phyloP scores from a whole-genome alignment of 768 basidiomycete species.

The Rhodotorula paludigena region DNA sequence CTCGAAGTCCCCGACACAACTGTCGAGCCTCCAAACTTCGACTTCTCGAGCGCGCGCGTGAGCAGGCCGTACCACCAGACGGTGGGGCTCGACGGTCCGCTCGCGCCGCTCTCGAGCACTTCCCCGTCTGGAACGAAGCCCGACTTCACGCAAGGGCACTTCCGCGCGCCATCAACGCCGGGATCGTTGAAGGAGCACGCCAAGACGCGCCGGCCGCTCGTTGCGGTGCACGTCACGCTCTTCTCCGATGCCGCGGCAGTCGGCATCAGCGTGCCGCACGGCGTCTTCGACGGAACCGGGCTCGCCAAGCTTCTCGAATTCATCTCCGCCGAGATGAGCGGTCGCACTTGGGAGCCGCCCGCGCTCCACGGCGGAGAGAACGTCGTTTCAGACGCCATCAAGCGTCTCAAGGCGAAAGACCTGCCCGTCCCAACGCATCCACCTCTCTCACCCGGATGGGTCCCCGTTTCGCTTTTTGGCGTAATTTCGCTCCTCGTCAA shows the following conservation, averaged over 20 bases:
- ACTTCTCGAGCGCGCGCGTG: not conserved
- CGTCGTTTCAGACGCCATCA: not conserved
- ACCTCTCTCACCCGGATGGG: not conserved
- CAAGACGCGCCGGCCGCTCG: not conserved
- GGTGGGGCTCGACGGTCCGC: not conserved
- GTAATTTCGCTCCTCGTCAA: not conserved
- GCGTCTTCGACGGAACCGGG: not conserved
- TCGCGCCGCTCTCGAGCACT: not conserved
- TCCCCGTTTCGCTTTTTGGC: not conserved
- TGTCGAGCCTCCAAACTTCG: not conserved
- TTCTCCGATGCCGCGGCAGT: not conserved
- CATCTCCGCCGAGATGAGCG: not conserved
- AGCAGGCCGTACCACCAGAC: not conserved
- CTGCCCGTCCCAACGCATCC: not conserved
- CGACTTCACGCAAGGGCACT: not conserved
- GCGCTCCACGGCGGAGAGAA: not conserved
- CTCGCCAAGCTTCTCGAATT: not conserved
- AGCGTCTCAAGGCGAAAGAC: not conserved
- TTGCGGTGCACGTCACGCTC: not conserved
- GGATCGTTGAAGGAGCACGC: not conserved
- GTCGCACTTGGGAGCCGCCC: not conserved
- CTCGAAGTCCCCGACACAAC: not conserved
- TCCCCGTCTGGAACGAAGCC: not conserved
- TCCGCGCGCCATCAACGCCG: not conserved
- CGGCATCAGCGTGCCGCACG: not conserved